Percentiles rank a stretch among this genome's conserved stretches.
phyloP scores from a whole-genome alignment of 2,329 filamentous ascomycete genomes.

The Cordyceps farinosa region DNA sequence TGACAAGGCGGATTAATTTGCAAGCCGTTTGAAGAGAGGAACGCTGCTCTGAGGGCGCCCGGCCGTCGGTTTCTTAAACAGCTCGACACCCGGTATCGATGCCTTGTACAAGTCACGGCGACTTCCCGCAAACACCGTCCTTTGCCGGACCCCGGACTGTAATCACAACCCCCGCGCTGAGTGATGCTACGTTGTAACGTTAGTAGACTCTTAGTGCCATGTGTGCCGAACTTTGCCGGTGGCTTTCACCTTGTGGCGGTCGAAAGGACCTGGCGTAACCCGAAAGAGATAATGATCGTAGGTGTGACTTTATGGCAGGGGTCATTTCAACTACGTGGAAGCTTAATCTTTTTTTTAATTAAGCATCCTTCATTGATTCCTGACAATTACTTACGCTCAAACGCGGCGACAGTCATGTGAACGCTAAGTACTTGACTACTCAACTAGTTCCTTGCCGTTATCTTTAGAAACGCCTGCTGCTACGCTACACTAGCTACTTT shows the following conservation, averaged over 20 bases:
- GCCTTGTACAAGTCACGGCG: not conserved
- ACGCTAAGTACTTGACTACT: too few relatives aligned
- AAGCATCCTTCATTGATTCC: too few relatives aligned
- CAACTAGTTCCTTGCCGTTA: too few relatives aligned
- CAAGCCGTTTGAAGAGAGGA: not conserved
- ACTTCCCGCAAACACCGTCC: not conserved
- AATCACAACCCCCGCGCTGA: not conserved
- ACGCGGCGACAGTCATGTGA: too few relatives aligned
- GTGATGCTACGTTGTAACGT: slow-evolving; percentile 7
- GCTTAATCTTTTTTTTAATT: too few relatives aligned
- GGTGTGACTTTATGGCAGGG: too few relatives aligned
- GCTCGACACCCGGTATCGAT: not conserved
- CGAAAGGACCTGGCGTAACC: not conserved
- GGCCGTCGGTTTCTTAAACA: not conserved
- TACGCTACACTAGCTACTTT: too few relatives aligned
- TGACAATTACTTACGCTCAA: too few relatives aligned
- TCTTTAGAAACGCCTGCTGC: too few relatives aligned
- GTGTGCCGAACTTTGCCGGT: slow-evolving; percentile 4
- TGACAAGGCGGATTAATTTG: not conserved
- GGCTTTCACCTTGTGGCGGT: not conserved
- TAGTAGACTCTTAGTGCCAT: not conserved
- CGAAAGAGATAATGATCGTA: too few relatives aligned
- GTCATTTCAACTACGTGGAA: too few relatives aligned
- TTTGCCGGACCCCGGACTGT: not conserved
- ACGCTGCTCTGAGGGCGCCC: not conserved